Evolutionary conservation across 108 stramenopile genomes (phyloP).

Genomic region (Stephanodiscus minutulus): DNA sequence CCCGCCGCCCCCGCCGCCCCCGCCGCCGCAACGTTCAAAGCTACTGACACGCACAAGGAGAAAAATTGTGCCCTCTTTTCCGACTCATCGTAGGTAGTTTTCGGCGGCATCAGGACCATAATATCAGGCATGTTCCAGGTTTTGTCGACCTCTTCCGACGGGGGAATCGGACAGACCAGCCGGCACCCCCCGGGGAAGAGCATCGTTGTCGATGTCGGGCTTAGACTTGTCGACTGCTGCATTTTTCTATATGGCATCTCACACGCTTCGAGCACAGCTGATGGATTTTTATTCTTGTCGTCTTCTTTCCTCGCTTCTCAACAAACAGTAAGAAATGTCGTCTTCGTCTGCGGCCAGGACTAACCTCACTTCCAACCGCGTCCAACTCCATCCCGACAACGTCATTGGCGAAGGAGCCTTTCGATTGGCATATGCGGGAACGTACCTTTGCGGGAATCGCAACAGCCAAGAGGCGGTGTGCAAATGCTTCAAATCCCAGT

Average conservation of each 20-base stretch:
- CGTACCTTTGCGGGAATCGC: constrained; percentile 72
- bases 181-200: neutral
- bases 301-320: neutral
- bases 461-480: constrained; percentile 69
- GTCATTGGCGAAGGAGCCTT: constrained; percentile 62
- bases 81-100: no score
- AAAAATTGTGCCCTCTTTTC: no score
- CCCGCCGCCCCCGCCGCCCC: no score
- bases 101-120: no score
- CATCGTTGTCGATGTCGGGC: neutral
- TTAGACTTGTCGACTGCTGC: neutral
- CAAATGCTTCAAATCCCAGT: constrained; percentile 65
- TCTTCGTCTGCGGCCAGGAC: constrained; percentile 65
- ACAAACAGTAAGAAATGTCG: constrained; percentile 13
- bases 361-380: constrained; percentile 57
- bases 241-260: neutral
- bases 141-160: no score
- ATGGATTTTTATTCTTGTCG: neutral
- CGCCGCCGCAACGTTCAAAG: no score
- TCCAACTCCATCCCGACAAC: constrained; percentile 22
- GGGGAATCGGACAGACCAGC: neutral
- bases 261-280: no score
- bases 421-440: constrained; percentile 58
- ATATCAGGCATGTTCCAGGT: no score
- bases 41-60: no score